Conservation (phyloP, 306 rosid genomes). For the Prunus mume region DNA sequence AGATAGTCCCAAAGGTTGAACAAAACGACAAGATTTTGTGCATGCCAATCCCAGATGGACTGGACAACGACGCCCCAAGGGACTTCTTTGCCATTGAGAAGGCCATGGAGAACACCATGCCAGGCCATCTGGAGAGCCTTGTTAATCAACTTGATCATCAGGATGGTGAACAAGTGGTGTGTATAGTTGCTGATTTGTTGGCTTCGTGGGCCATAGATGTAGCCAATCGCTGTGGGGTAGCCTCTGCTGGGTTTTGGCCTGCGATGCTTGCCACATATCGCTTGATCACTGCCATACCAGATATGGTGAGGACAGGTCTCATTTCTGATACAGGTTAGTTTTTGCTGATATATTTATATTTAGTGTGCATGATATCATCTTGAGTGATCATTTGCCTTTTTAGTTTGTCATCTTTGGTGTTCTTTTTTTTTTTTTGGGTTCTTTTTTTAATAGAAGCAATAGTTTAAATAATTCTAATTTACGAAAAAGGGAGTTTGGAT, state of each 20-base stretch:
- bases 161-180: conserved; percentile 26
- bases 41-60: conserved; percentile 41
- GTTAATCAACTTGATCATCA: conserved; percentile 15
- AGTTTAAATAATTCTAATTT: no score
- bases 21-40: conserved; percentile 12
- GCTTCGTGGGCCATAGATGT: conserved; percentile 80
- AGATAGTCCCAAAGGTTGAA: conserved; percentile 15
- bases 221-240: conserved; percentile 29
- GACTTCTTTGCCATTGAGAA: conserved; percentile 70
- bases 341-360: no score
- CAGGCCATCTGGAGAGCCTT: conserved; percentile 37
- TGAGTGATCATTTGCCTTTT: no score
- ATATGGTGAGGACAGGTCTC: conserved; percentile 40
- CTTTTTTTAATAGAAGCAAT: no score
- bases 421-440: no score
- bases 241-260: conserved; percentile 82
- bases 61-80: conserved; percentile 18
- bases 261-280: conserved; percentile 73
- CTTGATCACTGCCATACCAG: conserved; percentile 53
- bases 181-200: conserved; percentile 67
- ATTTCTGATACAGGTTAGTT: conserved; percentile 63
- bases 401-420: no score
- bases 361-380: no score
- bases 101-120: conserved; percentile 66
- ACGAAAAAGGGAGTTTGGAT: no score